These are phyloP conservation scores for Nakaseomyces delphensis DNA, from an alignment of 1,139 yeast species.

Conservation along the genomic window DNA sequence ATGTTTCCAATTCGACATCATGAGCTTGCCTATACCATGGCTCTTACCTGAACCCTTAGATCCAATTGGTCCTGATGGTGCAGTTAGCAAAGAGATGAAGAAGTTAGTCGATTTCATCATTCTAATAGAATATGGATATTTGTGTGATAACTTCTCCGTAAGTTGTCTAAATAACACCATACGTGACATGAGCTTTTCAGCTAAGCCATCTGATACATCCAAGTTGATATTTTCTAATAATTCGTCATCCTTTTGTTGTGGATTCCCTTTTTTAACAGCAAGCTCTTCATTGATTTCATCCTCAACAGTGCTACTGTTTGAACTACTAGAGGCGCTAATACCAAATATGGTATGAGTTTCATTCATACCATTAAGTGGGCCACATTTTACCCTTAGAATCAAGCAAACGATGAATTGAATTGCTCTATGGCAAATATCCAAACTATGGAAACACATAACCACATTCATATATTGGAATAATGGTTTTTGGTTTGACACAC, in stretches of 20 bases:
- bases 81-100: conserved; percentile 35
- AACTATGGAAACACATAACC: conserved; percentile 38
- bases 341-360: conserved; percentile 25
- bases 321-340: conserved; percentile 10
- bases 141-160: conserved; percentile 32
- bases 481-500: conserved; percentile 26
- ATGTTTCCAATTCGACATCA: conserved; percentile 19
- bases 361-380: conserved; percentile 34
- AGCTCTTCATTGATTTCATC: conserved; percentile 17
- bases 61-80: conserved; percentile 23
- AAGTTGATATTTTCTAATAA: conserved; percentile 19
- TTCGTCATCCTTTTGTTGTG: conserved; percentile 11
- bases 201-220: conserved; percentile 32
- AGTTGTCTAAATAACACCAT: conserved; percentile 34
- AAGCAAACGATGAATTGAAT: conserved; percentile 45
- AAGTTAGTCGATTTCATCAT: conserved; percentile 42
- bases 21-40: conserved; percentile 5
- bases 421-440: conserved; percentile 44
- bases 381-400: conserved; percentile 39
- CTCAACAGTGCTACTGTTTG: conserved; percentile 18
- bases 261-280: conserved; percentile 10
- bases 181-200: conserved; percentile 32
- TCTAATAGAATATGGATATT: conserved; percentile 50
- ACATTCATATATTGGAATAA: conserved; percentile 38
- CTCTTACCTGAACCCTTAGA: conserved; percentile 9